Evolutionary conservation across 129 eudicot genomes (phyloP), one percentile per base, ranked within the genome.

Genomic region (Saposhnikovia divaricata): DNA sequence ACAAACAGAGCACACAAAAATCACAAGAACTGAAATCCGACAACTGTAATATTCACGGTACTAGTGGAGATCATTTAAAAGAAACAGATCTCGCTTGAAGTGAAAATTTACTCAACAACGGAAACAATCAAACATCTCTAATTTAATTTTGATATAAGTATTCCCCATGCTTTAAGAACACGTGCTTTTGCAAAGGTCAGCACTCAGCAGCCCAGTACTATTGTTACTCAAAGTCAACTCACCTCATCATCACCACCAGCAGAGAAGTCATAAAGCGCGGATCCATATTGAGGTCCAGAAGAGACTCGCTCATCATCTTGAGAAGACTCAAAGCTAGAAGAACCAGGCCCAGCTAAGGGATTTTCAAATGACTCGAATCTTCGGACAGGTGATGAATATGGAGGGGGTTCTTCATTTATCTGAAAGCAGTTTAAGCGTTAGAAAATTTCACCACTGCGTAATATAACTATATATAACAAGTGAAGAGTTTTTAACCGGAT

Each of bases 171-270:
- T 39, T 38, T 4, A 9, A 78, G 31, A 39, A 78, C 46, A 6
- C 2, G 43, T 40, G 19, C 12, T 15, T 11, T 34, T 61, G 50
- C 34, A 6, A 48, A 77, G 50, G 51, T 38, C 75, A 70, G 75
- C 12, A 37, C 38, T 38, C 75, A 70, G 75, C 12, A 37, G 50
- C 38, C 50, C 75, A 38, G 46, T 5, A 37, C 28, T 34, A 40
- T 15, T 38, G 28, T 39, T 48, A 73, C 37, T 42, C 14, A 10
- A 43, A 45, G 72, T 61, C 78, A 44, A 38, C 77, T 72, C 81
- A 94, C 98, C 97, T 95, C 98, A 85, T 95, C 98, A 84, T 95
- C 98, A 74, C 97, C 97, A 81, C 98, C 98, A 31, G 98, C 98
- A 53, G 97, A 88, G 86, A 95, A 95, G 80, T 95, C 98, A 88